Conservation (phyloP, 148 eudicot species). For the Chenopodium formosanum region DNA sequence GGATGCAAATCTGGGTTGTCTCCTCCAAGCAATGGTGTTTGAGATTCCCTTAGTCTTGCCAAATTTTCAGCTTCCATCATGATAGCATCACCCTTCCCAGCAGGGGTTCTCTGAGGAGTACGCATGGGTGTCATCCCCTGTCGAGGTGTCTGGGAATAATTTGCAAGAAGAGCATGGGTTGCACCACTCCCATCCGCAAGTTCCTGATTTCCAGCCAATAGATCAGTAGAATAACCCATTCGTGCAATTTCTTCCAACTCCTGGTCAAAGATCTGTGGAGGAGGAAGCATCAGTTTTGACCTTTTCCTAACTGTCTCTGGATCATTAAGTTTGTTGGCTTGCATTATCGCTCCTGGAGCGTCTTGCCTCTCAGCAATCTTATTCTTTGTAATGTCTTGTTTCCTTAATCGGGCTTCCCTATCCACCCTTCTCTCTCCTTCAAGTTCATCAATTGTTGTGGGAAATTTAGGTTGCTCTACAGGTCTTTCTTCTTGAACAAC, state of each 20-base stretch:
- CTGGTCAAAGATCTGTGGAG: conserved; percentile 92
- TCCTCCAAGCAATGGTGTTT: conserved; percentile 95
- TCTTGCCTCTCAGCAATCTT: conserved; percentile 91
- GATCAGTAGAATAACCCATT: conserved; percentile 74
- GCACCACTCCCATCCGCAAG: conserved; percentile 90
- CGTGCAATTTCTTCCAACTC: conserved; percentile 95
- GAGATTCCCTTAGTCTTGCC: conserved; percentile 80
- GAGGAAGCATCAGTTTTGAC: conserved; percentile 89
- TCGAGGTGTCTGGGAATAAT: conserved; percentile 90
- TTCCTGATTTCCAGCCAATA: conserved; percentile 73
- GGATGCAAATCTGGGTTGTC: conserved; percentile 95
- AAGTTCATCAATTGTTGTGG: conserved; percentile 91
- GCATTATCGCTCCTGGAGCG: conserved; percentile 89
- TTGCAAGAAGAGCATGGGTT: conserved; percentile 87
- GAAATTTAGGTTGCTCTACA: conserved; percentile 76
- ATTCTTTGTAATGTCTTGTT: conserved; percentile 93
- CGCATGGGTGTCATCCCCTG: conserved; percentile 90
- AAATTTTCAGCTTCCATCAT: conserved; percentile 99
- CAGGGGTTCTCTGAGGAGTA: conserved; percentile 97
- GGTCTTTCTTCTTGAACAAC: conserved; percentile 72
- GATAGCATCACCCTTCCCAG: conserved; percentile 92
- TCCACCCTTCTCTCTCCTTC: conserved; percentile 95
- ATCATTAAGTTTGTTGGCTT: conserved; percentile 96
- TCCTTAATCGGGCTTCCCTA: conserved; percentile 86
- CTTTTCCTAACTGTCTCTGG: conserved; percentile 88